Conservation (phyloP, 257 asterid species). For the Forsythia suspensa region DNA sequence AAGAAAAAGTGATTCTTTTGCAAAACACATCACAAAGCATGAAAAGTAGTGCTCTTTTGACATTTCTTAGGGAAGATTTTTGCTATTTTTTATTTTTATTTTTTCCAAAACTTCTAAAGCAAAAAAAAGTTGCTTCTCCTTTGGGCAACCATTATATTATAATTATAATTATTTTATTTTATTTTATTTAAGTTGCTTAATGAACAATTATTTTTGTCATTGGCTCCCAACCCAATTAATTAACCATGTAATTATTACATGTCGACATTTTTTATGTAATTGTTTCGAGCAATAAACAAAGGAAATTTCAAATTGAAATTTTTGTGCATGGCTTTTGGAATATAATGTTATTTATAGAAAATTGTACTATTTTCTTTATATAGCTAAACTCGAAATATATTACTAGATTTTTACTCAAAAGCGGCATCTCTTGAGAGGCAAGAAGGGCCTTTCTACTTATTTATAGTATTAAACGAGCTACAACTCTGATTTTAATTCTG, state of each 20-base stretch:
- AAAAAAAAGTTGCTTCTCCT: conserved; percentile 30
- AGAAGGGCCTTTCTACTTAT: neutral
- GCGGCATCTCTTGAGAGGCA: neutral
- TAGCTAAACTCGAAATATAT: neutral
- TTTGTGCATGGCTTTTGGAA: neutral
- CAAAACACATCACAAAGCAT: conserved; percentile 61
- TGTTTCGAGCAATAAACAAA: neutral
- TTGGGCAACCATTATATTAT: conserved; percentile 32
- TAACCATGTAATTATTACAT: neutral
- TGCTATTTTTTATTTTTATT: conserved; percentile 7
- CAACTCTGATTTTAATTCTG: neutral
- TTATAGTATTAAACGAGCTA: too few relatives aligned
- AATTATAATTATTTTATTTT: neutral
- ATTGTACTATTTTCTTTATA: too few relatives aligned
- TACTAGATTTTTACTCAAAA: neutral
- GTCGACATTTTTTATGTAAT: neutral
- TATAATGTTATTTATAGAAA: too few relatives aligned
- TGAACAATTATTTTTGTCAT: neutral
- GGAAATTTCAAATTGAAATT: neutral
- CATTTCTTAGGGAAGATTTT: conserved; percentile 31
- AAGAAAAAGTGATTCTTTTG: conserved; percentile 39
- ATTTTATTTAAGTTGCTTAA: neutral
- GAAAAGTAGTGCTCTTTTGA: conserved; percentile 44
- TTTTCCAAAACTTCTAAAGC: conserved; percentile 37
- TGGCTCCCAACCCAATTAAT: neutral